A percentile compares a stretch with the other conserved stretches of the same genome.
Conservation (phyloP, 768 basidiomycete species). For the Melanogaster broomeanus region DNA sequence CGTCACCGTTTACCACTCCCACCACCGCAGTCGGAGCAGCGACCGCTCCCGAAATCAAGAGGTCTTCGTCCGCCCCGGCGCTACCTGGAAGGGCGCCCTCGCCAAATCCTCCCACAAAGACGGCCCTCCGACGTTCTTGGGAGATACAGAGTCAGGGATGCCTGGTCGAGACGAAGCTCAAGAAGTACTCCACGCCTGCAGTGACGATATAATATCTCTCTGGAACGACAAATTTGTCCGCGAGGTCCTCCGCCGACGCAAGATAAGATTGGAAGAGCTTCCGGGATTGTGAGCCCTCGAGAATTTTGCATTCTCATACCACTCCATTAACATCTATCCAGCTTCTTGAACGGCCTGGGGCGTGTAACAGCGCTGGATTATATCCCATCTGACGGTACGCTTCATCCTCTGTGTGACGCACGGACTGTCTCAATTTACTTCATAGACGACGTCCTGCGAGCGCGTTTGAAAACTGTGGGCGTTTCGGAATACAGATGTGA, state of each 20-base stretch:
- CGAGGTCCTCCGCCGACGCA: slow-evolving; percentile 43
- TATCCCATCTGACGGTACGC: slow-evolving; percentile 48
- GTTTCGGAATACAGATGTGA: slow-evolving; percentile 83
- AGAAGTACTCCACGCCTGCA: slow-evolving; percentile 40
- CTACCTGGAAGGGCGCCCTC: slow-evolving; percentile 64
- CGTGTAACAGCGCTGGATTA: slow-evolving; percentile 47
- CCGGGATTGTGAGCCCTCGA: slow-evolving; percentile 45
- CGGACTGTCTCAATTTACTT: slow-evolving; percentile 9
- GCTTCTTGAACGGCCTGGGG: slow-evolving; percentile 53
- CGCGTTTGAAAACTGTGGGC: slow-evolving; percentile 64
- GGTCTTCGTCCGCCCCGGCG: slow-evolving; percentile 58
- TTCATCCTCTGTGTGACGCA: neutral
- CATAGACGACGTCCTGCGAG: slow-evolving; percentile 52
- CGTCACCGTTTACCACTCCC: slow-evolving; percentile 20
- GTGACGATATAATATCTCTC: slow-evolving; percentile 44
- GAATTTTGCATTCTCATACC: neutral
- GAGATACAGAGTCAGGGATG: slow-evolving; percentile 28
- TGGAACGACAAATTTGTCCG: slow-evolving; percentile 48
- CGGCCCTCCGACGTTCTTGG: slow-evolving; percentile 27
- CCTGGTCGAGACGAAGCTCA: slow-evolving; percentile 38
- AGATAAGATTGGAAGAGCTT: slow-evolving; percentile 50
- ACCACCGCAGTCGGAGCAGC: slow-evolving; percentile 12
- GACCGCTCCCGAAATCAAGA: slow-evolving; percentile 38
- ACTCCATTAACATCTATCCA: slow-evolving; percentile 11
- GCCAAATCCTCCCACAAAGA: slow-evolving; percentile 35